These are phyloP conservation scores for Pelargonium myrrhifolium DNA, from an alignment of 441 rosid genomes.

Conservation along the genomic window DNA sequence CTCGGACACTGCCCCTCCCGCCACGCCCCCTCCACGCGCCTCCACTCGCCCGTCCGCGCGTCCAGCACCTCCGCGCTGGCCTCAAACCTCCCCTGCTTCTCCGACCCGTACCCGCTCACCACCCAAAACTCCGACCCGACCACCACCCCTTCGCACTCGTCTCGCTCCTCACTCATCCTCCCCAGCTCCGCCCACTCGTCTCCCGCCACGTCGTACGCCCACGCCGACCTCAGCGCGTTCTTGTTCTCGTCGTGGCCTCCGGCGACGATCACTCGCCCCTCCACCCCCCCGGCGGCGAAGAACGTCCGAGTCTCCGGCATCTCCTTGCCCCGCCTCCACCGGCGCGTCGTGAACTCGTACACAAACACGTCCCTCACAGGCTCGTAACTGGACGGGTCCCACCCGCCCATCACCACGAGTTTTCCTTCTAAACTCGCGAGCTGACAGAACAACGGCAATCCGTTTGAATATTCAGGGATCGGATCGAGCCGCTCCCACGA, in stretches of 20 bases:
- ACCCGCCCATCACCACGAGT: slow-evolving; percentile 42
- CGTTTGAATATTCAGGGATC: slow-evolving; percentile 31
- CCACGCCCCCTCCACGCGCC: not conserved
- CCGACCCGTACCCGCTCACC: slow-evolving; percentile 48
- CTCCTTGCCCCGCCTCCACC: slow-evolving; percentile 35
- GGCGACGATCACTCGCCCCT: slow-evolving; percentile 30
- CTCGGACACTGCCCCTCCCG: not conserved
- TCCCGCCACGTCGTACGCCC: slow-evolving; percentile 34
- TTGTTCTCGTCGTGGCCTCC: slow-evolving; percentile 50
- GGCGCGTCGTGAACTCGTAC: slow-evolving; percentile 37
- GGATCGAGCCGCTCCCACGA: slow-evolving; percentile 33
- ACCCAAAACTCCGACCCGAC: slow-evolving; percentile 41
- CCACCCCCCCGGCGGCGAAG: slow-evolving; percentile 30
- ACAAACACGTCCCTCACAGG: slow-evolving; percentile 33
- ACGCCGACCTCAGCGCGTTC: slow-evolving; percentile 39
- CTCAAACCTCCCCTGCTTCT: slow-evolving; percentile 34
- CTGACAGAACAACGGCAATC: slow-evolving; percentile 48
- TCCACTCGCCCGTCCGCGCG: not conserved
- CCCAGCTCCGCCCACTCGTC: slow-evolving; percentile 44
- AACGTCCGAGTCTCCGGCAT: slow-evolving; percentile 44
- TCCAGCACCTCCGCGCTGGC: not conserved
- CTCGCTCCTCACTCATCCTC: slow-evolving; percentile 41
- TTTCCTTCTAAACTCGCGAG: slow-evolving; percentile 36
- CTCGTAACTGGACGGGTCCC: slow-evolving; percentile 39
- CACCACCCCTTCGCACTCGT: slow-evolving; percentile 43